A percentile compares a stretch with the other conserved stretches of the same genome.
Evolutionary conservation across 306 rosid genomes (phyloP).

Genomic region (Acmispon strigosus): DNA sequence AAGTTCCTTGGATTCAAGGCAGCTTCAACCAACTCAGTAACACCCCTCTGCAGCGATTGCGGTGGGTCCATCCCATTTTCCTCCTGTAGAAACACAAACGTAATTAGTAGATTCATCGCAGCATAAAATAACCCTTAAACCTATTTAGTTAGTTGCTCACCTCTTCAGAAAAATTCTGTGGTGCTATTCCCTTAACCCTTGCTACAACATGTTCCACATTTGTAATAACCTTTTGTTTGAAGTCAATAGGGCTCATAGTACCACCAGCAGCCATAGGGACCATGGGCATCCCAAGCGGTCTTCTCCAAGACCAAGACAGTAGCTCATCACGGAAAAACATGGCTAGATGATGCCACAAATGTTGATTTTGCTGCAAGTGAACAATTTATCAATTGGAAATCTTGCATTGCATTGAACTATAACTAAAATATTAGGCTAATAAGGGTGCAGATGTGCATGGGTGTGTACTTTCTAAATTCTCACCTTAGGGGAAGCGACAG

Average conservation of each 20-base stretch:
- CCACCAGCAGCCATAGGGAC: slow-evolving; percentile 76
- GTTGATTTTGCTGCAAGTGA: slow-evolving; percentile 88
- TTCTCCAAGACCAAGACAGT: slow-evolving; percentile 99
- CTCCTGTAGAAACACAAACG: slow-evolving; percentile 44
- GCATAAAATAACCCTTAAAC: not conserved
- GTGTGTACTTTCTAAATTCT: slow-evolving; percentile 19
- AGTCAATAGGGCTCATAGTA: slow-evolving; percentile 69
- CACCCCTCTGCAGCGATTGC: slow-evolving; percentile 89
- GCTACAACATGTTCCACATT: slow-evolving; percentile 79
- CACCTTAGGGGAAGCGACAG: slow-evolving; percentile 89
- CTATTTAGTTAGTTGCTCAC: slow-evolving; percentile 36
- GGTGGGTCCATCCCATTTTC: slow-evolving; percentile 88
- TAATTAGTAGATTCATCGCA: not conserved
- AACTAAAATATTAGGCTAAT: not conserved
- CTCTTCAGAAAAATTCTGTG: slow-evolving; percentile 86
- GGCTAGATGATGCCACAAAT: slow-evolving; percentile 95
- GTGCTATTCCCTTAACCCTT: slow-evolving; percentile 76
- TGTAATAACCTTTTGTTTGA: slow-evolving; percentile 78
- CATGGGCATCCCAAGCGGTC: slow-evolving; percentile 92
- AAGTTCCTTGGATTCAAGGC: slow-evolving; percentile 88
- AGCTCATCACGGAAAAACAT: slow-evolving; percentile 99
- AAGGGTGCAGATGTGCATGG: not conserved
- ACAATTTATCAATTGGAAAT: slow-evolving; percentile 18
- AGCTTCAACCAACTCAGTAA: slow-evolving; percentile 90
- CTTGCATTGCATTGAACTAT: slow-evolving; percentile 5